Percentiles rank a stretch among this genome's conserved stretches.
Conservation (phyloP, 306 rosid species). For the Vigna radiata region DNA sequence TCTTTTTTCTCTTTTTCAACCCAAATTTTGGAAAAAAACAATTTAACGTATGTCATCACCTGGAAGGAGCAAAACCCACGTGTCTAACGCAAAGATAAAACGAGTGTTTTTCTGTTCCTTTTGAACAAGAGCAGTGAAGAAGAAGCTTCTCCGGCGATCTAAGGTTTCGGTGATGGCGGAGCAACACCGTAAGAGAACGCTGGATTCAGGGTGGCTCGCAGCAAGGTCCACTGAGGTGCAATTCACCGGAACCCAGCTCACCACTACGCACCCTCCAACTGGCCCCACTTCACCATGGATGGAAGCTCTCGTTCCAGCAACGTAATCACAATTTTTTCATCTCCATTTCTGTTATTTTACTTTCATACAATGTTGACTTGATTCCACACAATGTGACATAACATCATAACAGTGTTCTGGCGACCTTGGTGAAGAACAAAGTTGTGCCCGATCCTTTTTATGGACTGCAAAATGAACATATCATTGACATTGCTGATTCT, state of each 20-base stretch:
- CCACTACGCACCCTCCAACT: slow-evolving; percentile 82
- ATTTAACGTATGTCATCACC: too few species aligned
- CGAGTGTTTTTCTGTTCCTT: not conserved
- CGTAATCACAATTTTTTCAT: slow-evolving; percentile 57
- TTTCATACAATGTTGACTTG: slow-evolving; percentile 10
- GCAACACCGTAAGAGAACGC: slow-evolving; percentile 56
- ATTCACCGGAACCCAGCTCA: slow-evolving; percentile 76
- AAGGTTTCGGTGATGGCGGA: slow-evolving; percentile 43
- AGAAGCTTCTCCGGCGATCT: slow-evolving; percentile 19
- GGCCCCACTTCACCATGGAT: slow-evolving; percentile 78
- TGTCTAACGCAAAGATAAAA: too few species aligned
- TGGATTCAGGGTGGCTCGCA: slow-evolving; percentile 84
- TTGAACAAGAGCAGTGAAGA: not conserved
- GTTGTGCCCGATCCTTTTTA: slow-evolving; percentile 87
- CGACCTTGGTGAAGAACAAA: slow-evolving; percentile 84
- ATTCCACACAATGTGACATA: not conserved
- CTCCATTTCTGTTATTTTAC: too few species aligned
- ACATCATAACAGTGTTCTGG: slow-evolving; percentile 66
- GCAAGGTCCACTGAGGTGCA: slow-evolving; percentile 79
- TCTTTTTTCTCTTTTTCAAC: too few species aligned
- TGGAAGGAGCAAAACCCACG: too few species aligned
- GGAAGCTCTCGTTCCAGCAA: slow-evolving; percentile 88
- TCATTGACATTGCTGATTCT: slow-evolving; percentile 89
- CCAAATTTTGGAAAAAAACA: too few species aligned
- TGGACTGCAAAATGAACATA: slow-evolving; percentile 73